These are phyloP conservation scores for Arabidopsis arenosa DNA, from an alignment of 345 rosid species.

Conservation along the genomic window DNA sequence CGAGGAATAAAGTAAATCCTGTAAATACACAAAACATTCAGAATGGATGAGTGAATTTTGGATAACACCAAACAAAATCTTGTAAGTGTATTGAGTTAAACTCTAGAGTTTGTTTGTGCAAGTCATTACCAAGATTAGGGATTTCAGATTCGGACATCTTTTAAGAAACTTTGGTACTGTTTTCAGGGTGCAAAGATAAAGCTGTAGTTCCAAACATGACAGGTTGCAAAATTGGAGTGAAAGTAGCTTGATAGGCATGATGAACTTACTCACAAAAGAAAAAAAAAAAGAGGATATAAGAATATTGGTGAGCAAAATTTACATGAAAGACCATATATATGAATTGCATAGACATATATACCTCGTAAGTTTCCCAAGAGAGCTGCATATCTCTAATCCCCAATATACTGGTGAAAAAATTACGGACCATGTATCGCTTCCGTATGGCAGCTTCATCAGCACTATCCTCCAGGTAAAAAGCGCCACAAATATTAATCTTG, in stretches of 20 bases:
- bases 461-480: background rate
- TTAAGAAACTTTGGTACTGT: background rate
- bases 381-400: too few species aligned
- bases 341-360: too few species aligned
- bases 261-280: background rate
- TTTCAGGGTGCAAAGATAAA: background rate
- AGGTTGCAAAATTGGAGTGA: conserved; percentile 8
- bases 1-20: background rate
- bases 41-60: background rate
- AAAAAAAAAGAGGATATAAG: too few species aligned
- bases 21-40: background rate
- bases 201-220: background rate
- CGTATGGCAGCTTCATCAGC: too few species aligned
- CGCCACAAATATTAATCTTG: background rate
- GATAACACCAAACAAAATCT: too few species aligned
- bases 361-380: too few species aligned
- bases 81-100: too few species aligned
- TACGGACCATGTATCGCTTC: too few species aligned
- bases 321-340: too few species aligned
- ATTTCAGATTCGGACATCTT: conserved; percentile 6
- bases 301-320: too few species aligned
- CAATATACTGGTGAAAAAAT: too few species aligned
- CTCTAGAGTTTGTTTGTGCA: background rate
- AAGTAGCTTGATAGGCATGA: background rate
- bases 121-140: conserved; percentile 4